Base-by-base conservation (phyloP, 2,329 filamentous ascomycete genomes). In the Monilinia polystroma region DNA sequence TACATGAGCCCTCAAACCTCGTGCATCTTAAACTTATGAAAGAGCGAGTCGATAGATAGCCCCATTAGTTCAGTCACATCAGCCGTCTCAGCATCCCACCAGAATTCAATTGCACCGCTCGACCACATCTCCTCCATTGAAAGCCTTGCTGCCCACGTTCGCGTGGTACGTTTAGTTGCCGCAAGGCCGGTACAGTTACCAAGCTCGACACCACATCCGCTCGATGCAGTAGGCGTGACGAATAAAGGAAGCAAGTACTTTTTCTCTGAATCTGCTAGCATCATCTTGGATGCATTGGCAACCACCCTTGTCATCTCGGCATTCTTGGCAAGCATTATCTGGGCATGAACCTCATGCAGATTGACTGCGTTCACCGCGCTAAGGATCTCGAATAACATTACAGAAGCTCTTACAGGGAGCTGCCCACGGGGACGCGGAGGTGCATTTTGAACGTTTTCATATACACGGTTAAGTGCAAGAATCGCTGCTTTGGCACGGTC, bases 211-310 rank as follows among this genome's bases (percentile, higher is more conserved):
- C 41, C 55, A 32, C 55, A 58, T 6, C 55, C 55, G 4, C 23
- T 45, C 11, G 41, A 45, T 4, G 55, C 38, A 8, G 26, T 32
- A 58, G 23, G 16, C 26, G 55, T 58, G 43, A 45, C 23, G 16
- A 58, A 58, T 11, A 45, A 45, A 14, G 16, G 41, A 58, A 58
- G 23, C 14, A 58, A 20, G 20, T 45, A 20, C 43, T 12, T n/a
- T 43, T 29, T 58, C 23, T 58, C 41, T 1, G 4, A 26, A 45
- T 58, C 55, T n/a, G 32, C 58, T 23, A 52, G 8, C 45, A 49
- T 52, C 58, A 52, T 52, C 35, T 52, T 62, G 26, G 45, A 45
- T 62, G 58, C 58, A 16, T 62, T 62, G 29, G 43, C 58, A 20
- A 52, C 45, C 6, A 62, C 45, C 51, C 58, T 62, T 20, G 41